Conservation (phyloP, 768 basidiomycete species). For the Mycena galericulata region DNA sequence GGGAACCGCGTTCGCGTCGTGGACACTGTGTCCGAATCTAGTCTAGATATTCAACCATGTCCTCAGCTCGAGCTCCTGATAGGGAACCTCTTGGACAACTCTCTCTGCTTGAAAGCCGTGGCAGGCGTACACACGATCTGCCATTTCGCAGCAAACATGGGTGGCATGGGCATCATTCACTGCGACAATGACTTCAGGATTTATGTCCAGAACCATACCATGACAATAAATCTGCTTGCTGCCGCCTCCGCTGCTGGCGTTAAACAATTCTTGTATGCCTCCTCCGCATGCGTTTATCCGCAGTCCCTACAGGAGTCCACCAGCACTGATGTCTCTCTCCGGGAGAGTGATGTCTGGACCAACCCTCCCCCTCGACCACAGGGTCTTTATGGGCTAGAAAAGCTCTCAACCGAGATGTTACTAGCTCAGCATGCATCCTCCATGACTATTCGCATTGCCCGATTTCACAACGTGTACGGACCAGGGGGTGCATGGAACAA, state of each 20-base stretch:
- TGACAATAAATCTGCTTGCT: conserved; percentile 60
- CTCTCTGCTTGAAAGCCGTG: conserved; percentile 51
- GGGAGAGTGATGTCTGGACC: conserved; percentile 58
- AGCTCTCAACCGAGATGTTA: conserved; percentile 62
- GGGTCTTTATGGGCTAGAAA: conserved; percentile 71
- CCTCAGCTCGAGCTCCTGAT: conserved; percentile 49
- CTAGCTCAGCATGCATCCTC: conserved; percentile 45
- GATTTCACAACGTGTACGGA: conserved; percentile 72
- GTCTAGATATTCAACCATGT: background rate
- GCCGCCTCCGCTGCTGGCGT: conserved; percentile 55
- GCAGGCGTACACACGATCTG: conserved; percentile 58
- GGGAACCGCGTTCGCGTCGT: conserved; percentile 56
- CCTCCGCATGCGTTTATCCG: conserved; percentile 71
- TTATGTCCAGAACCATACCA: conserved; percentile 61
- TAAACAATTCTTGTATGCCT: conserved; percentile 63
- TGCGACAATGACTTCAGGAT: conserved; percentile 59
- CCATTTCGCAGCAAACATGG: conserved; percentile 73
- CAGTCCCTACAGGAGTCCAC: conserved; percentile 50
- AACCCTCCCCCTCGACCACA: conserved; percentile 52
- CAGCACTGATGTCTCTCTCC: conserved; percentile 54
- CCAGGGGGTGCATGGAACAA: conserved; percentile 64
- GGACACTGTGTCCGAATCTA: conserved; percentile 45
- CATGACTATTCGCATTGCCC: conserved; percentile 59
- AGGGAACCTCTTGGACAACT: conserved; percentile 60
- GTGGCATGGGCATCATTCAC: conserved; percentile 75